Conservation (phyloP, 768 basidiomycete species). For the Tulasnella sp. region DNA sequence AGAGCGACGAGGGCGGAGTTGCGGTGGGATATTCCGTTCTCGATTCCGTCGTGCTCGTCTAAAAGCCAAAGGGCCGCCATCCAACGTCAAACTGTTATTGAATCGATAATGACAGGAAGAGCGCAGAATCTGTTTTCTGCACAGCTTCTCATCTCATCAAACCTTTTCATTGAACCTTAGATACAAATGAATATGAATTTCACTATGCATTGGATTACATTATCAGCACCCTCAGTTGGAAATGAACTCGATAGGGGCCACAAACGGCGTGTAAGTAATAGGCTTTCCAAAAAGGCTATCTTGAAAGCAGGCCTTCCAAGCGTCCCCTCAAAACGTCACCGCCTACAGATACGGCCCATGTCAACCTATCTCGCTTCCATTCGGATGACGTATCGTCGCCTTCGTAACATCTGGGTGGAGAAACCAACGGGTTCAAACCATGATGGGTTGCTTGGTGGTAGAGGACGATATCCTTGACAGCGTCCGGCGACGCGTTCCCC, state of each 20-base stretch:
- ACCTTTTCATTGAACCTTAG: slow-evolving; percentile 8
- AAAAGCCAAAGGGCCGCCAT: background rate
- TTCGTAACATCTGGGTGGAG: slow-evolving; percentile 11
- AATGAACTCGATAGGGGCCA: too few relatives aligned
- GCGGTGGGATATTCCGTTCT: slow-evolving; percentile 71
- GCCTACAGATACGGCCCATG: slow-evolving; percentile 5
- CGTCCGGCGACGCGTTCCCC: background rate
- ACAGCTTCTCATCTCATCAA: background rate
- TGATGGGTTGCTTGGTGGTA: slow-evolving; percentile 5
- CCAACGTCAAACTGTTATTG: background rate
- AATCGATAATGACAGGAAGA: slow-evolving; percentile 2
- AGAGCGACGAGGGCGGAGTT: slow-evolving; percentile 61
- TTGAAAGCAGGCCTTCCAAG: slow-evolving; percentile 2
- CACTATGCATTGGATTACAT: background rate
- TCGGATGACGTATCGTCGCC: background rate
- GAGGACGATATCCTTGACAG: slow-evolving; percentile 12
- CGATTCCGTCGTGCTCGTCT: slow-evolving; percentile 52
- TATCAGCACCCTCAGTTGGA: too few relatives aligned
- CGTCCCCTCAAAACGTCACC: background rate
- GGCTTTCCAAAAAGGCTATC: background rate
- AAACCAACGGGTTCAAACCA: background rate
- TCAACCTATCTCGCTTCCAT: slow-evolving; percentile 5
- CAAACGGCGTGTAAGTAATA: too few relatives aligned
- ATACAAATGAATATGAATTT: slow-evolving; percentile 1
- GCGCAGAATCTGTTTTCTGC: background rate